Percentiles rank a stretch among this genome's conserved stretches.
Evolutionary conservation across 2,329 filamentous ascomycete species (phyloP).

Genomic region (Herpotrichia juniperi): DNA sequence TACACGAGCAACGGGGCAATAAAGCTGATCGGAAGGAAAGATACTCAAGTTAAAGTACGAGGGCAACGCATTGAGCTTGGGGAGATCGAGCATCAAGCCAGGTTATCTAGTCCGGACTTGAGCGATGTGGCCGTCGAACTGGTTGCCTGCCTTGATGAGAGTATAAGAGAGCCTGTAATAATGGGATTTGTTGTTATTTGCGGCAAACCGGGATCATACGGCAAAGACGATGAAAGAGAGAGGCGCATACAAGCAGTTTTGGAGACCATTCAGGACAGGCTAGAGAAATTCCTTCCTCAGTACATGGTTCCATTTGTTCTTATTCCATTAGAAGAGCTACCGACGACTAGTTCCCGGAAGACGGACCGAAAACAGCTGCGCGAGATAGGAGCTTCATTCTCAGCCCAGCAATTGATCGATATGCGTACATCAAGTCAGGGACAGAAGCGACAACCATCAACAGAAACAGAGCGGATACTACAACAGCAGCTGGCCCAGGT

Average conservation of each 20-base stretch:
- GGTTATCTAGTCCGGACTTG: background rate
- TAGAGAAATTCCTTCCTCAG: no score
- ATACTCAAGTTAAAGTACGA: constrained; percentile 15
- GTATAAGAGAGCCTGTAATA: background rate
- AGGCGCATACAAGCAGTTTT: no score
- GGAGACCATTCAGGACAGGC: no score
- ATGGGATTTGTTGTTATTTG: constrained; percentile 4
- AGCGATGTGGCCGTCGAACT: no score
- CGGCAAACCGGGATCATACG: no score
- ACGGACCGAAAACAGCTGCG: no score
- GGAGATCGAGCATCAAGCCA: constrained; percentile 20
- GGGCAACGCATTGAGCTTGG: constrained; percentile 17
- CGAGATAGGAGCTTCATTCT: no score
- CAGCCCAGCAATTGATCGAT: constrained; percentile 6
- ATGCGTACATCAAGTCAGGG: background rate
- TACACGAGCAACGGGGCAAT: constrained; percentile 11
- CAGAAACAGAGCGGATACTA: constrained; percentile 6
- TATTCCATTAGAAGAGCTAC: background rate
- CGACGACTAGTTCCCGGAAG: background rate
- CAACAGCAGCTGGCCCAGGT: constrained; percentile 10
- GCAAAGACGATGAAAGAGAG: no score
- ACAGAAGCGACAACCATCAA: background rate
- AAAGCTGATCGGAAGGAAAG: background rate
- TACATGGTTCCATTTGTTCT: no score
- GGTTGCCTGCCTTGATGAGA: background rate